Percentiles rank a stretch among this genome's conserved stretches.
Conservation (phyloP, 2,329 filamentous ascomycete genomes). For the Epichloe glyceriae region DNA sequence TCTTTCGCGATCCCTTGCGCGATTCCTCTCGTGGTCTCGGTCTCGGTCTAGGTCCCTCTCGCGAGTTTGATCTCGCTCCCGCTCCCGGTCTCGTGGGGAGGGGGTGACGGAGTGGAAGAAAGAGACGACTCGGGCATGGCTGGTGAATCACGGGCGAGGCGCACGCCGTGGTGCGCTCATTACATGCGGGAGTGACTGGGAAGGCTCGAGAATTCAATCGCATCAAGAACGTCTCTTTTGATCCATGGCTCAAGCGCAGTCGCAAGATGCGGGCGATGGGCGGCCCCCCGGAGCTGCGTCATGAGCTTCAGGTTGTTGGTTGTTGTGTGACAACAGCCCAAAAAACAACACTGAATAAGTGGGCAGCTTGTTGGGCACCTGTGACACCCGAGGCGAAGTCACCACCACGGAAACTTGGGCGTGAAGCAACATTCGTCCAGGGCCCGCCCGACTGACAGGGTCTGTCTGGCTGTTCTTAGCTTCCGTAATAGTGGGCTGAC, state of each 20-base stretch:
- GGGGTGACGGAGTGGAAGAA: conserved; percentile 1
- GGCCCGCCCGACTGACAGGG: not conserved
- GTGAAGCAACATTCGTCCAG: not conserved
- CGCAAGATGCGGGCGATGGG: not conserved
- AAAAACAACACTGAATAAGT: not conserved
- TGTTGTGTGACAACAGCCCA: not conserved
- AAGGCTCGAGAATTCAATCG: not conserved
- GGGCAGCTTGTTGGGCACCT: not conserved
- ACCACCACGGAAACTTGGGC: not conserved
- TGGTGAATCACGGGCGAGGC: not conserved
- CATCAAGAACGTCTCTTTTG: not conserved
- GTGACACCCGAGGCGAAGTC: not conserved
- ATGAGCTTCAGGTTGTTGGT: conserved; percentile 1
- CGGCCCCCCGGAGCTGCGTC: conserved; percentile 3
- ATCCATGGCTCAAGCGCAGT: conserved; percentile 1
- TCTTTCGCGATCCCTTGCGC: conserved; percentile 12
- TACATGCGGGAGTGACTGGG: not conserved
- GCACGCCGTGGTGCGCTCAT: conserved; percentile 1
- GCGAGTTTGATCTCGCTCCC: not conserved
- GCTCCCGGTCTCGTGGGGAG: conserved; percentile 2
- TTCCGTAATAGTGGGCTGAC: not conserved
- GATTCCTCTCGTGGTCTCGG: conserved; percentile 4
- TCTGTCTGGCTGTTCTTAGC: not conserved
- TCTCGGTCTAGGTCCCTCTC: not conserved
- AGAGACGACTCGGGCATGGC: conserved; percentile 5